Conservation (phyloP, 2,329 filamentous ascomycete genomes). For the Fusarium clavum region DNA sequence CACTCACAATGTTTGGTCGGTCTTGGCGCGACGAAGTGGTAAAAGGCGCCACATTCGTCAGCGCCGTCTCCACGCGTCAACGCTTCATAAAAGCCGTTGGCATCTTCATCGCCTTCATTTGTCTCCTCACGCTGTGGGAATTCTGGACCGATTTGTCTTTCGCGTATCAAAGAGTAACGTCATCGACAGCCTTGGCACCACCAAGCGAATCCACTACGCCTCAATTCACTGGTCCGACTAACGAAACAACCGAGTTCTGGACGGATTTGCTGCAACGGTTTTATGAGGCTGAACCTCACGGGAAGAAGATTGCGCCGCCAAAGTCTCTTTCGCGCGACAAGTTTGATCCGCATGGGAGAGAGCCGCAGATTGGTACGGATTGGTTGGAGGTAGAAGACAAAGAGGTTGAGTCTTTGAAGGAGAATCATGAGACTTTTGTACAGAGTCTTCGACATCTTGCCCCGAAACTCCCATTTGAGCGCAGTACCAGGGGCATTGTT, state of each 20-base stretch:
- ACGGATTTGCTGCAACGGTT: conserved; percentile 12
- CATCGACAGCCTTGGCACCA: neutral
- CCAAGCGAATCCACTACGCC: neutral
- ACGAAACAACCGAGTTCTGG: conserved; percentile 37
- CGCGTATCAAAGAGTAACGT: conserved; percentile 23
- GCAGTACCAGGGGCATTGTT: conserved; percentile 32
- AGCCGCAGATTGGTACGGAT: conserved; percentile 20
- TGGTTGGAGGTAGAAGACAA: conserved; percentile 22
- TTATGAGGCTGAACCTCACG: conserved; percentile 30
- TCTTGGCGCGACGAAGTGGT: conserved; percentile 13
- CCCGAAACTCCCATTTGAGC: conserved; percentile 23
- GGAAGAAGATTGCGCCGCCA: conserved; percentile 19
- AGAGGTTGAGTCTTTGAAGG: conserved; percentile 26
- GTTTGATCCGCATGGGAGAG: conserved; percentile 29
- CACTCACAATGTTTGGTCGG: conserved; percentile 8
- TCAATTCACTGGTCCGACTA: conserved; percentile 27
- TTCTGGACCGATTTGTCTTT: conserved; percentile 31
- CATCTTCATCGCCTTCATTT: conserved; percentile 29
- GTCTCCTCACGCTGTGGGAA: conserved; percentile 33
- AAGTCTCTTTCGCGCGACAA: conserved; percentile 23
- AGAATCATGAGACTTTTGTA: conserved; percentile 31
- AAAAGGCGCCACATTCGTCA: conserved; percentile 8
- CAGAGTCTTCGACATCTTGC: conserved; percentile 25
- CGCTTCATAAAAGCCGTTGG: conserved; percentile 19
- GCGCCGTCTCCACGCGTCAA: conserved; percentile 17